Conservation (phyloP, 2,329 filamentous ascomycete genomes). For the Paraphoma chrysanthemicola region DNA sequence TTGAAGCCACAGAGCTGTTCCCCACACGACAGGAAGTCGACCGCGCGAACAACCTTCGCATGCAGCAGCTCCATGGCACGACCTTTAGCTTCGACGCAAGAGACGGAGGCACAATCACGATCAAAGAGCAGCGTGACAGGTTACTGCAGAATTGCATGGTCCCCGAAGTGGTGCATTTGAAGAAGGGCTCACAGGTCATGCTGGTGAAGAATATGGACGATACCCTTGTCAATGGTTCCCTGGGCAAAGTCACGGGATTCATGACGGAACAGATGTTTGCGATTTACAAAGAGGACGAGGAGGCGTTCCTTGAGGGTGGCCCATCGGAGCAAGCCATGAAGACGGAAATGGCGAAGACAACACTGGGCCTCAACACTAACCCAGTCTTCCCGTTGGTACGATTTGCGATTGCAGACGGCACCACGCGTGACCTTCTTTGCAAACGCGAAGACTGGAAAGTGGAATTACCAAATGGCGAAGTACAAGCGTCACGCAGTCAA, state of each 20-base stretch:
- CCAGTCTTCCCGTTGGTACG: constrained; percentile 81
- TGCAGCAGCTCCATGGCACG: constrained; percentile 74
- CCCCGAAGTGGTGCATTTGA: constrained; percentile 78
- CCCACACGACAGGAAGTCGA: constrained; percentile 92
- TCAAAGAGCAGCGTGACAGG: constrained; percentile 74
- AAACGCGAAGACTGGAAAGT: constrained; percentile 94
- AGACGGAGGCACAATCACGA: constrained; percentile 74
- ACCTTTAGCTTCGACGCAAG: constrained; percentile 72
- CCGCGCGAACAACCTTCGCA: constrained; percentile 76
- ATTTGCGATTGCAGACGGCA: constrained; percentile 82
- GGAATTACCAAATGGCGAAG: constrained; percentile 91
- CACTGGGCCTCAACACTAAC: constrained; percentile 56
- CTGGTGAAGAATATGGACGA: constrained; percentile 99
- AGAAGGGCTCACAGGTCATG: constrained; percentile 96
- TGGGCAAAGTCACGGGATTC: constrained; percentile 85
- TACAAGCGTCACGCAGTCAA: constrained; percentile 82
- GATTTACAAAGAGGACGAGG: constrained; percentile 64
- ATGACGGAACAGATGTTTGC: constrained; percentile 73
- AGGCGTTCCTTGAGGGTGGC: constrained; percentile 59
- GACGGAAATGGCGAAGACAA: constrained; percentile 57
- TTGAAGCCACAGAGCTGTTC: constrained; percentile 90
- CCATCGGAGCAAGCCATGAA: constrained; percentile 49
- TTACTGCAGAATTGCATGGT: constrained; percentile 92
- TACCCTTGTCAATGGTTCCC: constrained; percentile 88
- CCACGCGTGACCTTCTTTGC: constrained; percentile 77